Evolutionary conservation across 345 rosid species (phyloP), one percentile per base, ranked within the genome.

Genomic region (Erucastrum elatum): DNA sequence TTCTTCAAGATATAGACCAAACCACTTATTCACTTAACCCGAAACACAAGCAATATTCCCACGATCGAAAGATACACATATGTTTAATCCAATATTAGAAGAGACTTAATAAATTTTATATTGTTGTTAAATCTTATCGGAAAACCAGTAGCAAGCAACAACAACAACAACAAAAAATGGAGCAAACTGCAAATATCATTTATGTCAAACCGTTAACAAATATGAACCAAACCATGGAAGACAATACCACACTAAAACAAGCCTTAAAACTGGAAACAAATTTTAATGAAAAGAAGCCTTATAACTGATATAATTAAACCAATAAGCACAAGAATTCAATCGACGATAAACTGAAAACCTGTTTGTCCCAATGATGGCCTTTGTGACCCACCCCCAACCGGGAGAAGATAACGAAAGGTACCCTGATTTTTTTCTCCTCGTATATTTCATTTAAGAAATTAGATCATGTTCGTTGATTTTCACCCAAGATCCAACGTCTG

Each of bases 401-500:
- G 21, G 21, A 21, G 21, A 21, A 21, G 21, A 21, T 21, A 21
- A 21, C 21, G 21, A 21, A 21, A 21, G 21, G 21, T 21, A 21
- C 21, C 21, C 21, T 49, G 17, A 49, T 13, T 2, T 5, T 49
- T 39, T 49, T 49, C n/a, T 17, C n/a, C 16, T 49, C 56, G 12
- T 44, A 44, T 6, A 13, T 56, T 13, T 8, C n/a, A 21, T 46
- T 64, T 71, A 74, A 68, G 86, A 72, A 64, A 35, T 51, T 62
- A 90, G 87, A 49, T 21, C 77, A 80, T 79, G 83, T 77, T 93
- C 94, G 0, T 82, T 85, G 30, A 93, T 51, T 86, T 85, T 88
- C 74, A 87, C 90, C 94, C 98, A 91, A 53, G 98, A 89, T 83
- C 78, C 84, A 66, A 85, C 95, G 15, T 76, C 85, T 0, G 89